These are phyloP conservation scores for Heterobasidion annosum DNA, from an alignment of 1,284 basidiomycete genomes.

Conservation along the genomic window DNA sequence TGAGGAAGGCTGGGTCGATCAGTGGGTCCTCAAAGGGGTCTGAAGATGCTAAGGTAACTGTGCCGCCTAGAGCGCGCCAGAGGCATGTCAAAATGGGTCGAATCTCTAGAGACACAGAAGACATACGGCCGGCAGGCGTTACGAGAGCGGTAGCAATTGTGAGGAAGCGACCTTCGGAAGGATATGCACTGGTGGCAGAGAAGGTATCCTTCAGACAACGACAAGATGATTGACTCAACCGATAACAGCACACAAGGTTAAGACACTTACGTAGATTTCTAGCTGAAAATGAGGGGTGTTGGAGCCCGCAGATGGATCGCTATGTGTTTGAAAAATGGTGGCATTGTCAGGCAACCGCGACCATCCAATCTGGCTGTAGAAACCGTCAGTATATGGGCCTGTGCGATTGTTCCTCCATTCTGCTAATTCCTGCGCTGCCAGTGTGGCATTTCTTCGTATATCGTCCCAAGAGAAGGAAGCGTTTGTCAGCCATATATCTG, in stretches of 20 bases:
- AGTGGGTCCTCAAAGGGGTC: constrained; percentile 14
- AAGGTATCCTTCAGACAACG: too few species aligned
- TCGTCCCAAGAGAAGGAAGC: constrained; percentile 7
- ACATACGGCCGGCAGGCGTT: too few species aligned
- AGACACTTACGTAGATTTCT: constrained; percentile 5
- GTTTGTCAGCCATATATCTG: constrained; percentile 10
- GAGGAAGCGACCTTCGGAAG: too few species aligned
- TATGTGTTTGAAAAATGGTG: constrained; percentile 16
- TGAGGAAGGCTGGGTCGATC: constrained; percentile 15
- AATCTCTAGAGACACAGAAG: too few species aligned
- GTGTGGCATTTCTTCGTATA: constrained; percentile 9
- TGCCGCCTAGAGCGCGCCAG: constrained; percentile 11
- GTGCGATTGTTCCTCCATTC: constrained; percentile 10
- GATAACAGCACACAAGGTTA: too few species aligned
- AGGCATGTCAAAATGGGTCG: too few species aligned
- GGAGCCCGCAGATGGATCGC: constrained; percentile 28
- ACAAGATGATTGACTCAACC: too few species aligned
- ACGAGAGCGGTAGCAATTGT: too few species aligned
- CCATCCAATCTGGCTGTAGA: constrained; percentile 14
- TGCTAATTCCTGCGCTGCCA: constrained; percentile 5
- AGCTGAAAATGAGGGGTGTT: constrained; percentile 9
- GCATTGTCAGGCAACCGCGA: constrained; percentile 21
- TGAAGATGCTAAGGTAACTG: constrained; percentile 13
- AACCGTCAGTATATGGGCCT: constrained; percentile 8
- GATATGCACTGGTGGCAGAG: too few species aligned